Evolutionary conservation across 768 basidiomycete species (phyloP).

Genomic region (Russula sp.): DNA sequence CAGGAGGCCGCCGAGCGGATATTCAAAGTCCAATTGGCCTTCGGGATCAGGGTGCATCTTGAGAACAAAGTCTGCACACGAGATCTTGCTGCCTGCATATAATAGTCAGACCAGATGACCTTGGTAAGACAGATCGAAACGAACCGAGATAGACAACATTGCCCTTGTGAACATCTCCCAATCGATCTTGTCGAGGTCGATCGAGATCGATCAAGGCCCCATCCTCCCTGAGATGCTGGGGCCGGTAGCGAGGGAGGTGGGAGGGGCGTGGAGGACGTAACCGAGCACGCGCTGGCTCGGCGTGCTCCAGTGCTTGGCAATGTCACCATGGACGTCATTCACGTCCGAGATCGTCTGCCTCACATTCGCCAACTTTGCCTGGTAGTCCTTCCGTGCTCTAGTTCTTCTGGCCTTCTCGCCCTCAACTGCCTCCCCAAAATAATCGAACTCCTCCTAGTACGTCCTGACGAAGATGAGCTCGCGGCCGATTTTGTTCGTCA

Average conservation of each 20-base stretch:
- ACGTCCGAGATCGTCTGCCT: not conserved
- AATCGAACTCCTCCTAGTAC: not conserved
- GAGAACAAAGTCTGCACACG: not conserved
- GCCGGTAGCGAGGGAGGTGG: slow-evolving; percentile 16
- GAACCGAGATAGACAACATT: not conserved
- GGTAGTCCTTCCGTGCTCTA: not conserved
- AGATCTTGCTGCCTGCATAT: slow-evolving; percentile 2
- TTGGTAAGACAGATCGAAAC: not conserved
- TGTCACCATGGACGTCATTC: not conserved
- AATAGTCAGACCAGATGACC: slow-evolving; percentile 2
- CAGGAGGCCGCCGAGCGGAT: slow-evolving; percentile 23
- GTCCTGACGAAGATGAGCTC: not conserved
- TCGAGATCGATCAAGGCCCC: slow-evolving; percentile 27
- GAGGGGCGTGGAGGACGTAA: slow-evolving; percentile 1
- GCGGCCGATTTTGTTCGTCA: not conserved
- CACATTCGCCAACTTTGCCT: not conserved
- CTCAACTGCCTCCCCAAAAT: not conserved
- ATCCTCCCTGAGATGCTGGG: slow-evolving; percentile 22
- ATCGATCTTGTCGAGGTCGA: slow-evolving; percentile 24
- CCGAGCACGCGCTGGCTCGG: not conserved
- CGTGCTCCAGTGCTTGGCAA: not conserved
- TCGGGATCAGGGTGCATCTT: not conserved
- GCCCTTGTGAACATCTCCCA: slow-evolving; percentile 21
- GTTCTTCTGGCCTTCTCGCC: not conserved
- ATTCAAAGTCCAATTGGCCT: not conserved